Evolutionary conservation across 768 basidiomycete species (phyloP), one percentile per base, ranked within the genome.

Genomic region (Agaricus blazei): DNA sequence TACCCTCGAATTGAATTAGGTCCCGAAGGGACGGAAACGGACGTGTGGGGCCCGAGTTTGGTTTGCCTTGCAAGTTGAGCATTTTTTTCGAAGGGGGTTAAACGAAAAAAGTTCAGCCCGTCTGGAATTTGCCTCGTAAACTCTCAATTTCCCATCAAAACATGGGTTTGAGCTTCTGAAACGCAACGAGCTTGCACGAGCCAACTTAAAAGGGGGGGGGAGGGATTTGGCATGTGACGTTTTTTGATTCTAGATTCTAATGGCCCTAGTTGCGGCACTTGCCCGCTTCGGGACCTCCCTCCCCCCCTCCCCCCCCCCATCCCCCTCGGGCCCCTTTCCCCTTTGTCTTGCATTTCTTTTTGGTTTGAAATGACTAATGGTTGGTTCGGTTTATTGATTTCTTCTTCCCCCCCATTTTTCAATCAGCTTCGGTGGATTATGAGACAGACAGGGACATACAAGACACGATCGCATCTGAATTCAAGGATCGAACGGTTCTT

Each of bases 371-470:
- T 9, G 27, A 41, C 40, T 40, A 5, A 51, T 24, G 49, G 15
- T 24, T 41, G 37, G 49, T 37, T 50, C 34, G 38, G 38, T 41
- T 51, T 51, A 23, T 12, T 24, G 31, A 43, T 19, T 43, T 19
- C 1, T 19, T 19, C 19, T 19, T 19, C 19, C 19, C 19, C 19
- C 19, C 19, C 1, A 1, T 34, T 8, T 34, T 34, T 34, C 1
- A 24, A 45, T 47, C 48, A 81, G 90, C 90, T n/a, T 89, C 88
- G 9, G 90, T 93, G 28, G 91, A 93, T 62, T 88, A 86, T 61
- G 91, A 90, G 69, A 95, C 92, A 0, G 94, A 97, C 71, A 74
- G 84, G 56, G 90, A 90, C 67, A 93, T 98, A 57, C 94, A 97
- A 65, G 80, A 88, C 59, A 96, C 94, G 4, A 96, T 98, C 59